phyloP scores from a whole-genome alignment of 768 basidiomycete genomes.

The Calocybe gangraenosa region DNA sequence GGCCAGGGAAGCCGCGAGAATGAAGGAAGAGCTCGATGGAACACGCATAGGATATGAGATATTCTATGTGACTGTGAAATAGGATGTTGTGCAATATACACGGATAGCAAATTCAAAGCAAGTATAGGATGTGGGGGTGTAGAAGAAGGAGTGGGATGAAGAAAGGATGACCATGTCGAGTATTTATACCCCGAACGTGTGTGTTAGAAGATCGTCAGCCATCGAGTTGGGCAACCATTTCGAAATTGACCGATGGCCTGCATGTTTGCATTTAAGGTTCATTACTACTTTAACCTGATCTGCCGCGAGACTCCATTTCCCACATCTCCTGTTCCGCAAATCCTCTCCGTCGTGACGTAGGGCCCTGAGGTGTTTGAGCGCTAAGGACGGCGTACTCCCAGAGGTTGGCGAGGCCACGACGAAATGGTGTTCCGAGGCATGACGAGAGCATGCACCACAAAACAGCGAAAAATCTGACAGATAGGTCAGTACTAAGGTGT shows the following conservation, averaged over 20 bases:
- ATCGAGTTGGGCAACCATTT: neutral
- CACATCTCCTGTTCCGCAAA: conserved; percentile 49
- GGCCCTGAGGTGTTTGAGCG: conserved; percentile 23
- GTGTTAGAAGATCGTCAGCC: conserved; percentile 4
- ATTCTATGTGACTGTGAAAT: conserved; percentile 8
- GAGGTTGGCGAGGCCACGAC: conserved; percentile 38
- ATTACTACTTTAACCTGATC: conserved; percentile 20
- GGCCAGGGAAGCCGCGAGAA: conserved; percentile 45
- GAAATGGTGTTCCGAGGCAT: conserved; percentile 53
- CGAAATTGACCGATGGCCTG: neutral
- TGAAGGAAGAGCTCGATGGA: conserved; percentile 41
- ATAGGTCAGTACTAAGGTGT: conserved; percentile 5
- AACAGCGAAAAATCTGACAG: conserved; percentile 40
- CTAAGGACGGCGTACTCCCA: conserved; percentile 45
- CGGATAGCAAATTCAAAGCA: conserved; percentile 10
- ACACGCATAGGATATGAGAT: conserved; percentile 33
- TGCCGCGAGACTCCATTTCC: conserved; percentile 48
- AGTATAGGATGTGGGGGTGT: conserved; percentile 12
- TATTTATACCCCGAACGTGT: conserved; percentile 7
- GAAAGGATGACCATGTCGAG: neutral
- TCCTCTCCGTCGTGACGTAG: conserved; percentile 28
- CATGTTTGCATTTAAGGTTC: conserved; percentile 11
- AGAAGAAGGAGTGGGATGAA: conserved; percentile 13
- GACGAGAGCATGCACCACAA: conserved; percentile 69
- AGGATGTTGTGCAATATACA: conserved; percentile 9